A percentile compares a stretch with the other conserved stretches of the same genome.
These are phyloP conservation scores for Kondoa malvinella DNA, from an alignment of 768 basidiomycete genomes.

Conservation along the genomic window DNA sequence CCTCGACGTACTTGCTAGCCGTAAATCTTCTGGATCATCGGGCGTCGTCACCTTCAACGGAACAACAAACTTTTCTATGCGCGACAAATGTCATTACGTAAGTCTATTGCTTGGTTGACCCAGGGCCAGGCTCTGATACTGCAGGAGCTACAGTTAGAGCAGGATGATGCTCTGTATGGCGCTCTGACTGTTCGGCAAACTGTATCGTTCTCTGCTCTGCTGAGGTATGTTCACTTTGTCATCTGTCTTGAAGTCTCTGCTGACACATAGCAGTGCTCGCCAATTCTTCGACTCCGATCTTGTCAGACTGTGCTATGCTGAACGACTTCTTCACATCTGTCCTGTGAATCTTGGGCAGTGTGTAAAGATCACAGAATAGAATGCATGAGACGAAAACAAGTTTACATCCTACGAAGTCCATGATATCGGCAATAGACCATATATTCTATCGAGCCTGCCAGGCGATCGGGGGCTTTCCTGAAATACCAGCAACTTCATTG, in stretches of 20 bases:
- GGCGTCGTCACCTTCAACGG: background rate
- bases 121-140: too few species aligned
- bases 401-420: background rate
- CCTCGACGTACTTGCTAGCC: background rate
- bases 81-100: background rate
- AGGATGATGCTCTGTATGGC: conserved; percentile 45
- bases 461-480: too few species aligned
- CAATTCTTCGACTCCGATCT: conserved; percentile 11
- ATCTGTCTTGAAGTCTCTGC: background rate
- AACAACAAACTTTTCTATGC: background rate
- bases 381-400: too few species aligned
- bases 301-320: too few species aligned
- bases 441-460: too few species aligned
- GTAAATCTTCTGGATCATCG: background rate
- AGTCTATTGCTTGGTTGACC: too few species aligned
- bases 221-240: conserved; percentile 34
- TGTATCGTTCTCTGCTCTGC: conserved; percentile 39
- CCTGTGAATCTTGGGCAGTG: too few species aligned
- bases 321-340: too few species aligned
- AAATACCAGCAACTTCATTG: too few species aligned
- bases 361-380: too few species aligned
- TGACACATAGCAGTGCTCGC: background rate
- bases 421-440: background rate
- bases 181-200: conserved; percentile 46
- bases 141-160: too few species aligned